Evolutionary conservation across 2,329 filamentous ascomycete species (phyloP), one percentile per base, ranked within the genome.

Genomic region (Arthrobotrys iridis): DNA sequence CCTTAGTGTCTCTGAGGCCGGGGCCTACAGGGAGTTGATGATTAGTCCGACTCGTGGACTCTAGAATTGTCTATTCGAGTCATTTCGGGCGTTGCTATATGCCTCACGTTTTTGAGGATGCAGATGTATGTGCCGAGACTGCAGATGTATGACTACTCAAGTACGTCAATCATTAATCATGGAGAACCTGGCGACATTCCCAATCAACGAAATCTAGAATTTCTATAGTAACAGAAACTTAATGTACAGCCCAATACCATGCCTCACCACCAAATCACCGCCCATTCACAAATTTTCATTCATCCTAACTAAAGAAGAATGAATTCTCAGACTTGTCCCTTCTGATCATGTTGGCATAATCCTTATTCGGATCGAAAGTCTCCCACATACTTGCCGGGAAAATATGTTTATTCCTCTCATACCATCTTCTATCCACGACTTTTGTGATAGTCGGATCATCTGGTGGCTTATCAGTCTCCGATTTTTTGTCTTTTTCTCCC

Each of bases 341-440:
- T 79, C 92, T 88, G 40, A 93, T 87, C 78, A 92, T 88, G 77
- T 85, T 87, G 80, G 88, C 87, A 83, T 96, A 96, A 79, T 97
- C 91, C 82, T 91, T 92, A 76, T 92, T 92, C 0, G 93, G 91
- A 78, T 97, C 93, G 81, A 96, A 99, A 77, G 96, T 91, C 79
- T 93, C 92, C 95, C 95, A 99, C 50, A 94, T 87, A 81, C 92
- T 98, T 18, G 94, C 94, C 0, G 95, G 95, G 81, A 94, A 99
- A 70, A 99, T 98, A 82, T 99, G 95, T 83, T 98, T 99, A 82
- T 98, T 97, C 80, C 90, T 88, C 84, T 97, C 93, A 82, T 97
- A 99, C 95, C 95, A 99, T 74, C 95, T 86, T 74, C 95, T 87
- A 83, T 99, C 94, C 2, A 99, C 94, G 2, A 99, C 93, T 81